Evolutionary conservation across 2,329 filamentous ascomycete species (phyloP), one percentile per base, ranked within the genome.

Genomic region (Ophiocordyceps camponoti-saundersi): DNA sequence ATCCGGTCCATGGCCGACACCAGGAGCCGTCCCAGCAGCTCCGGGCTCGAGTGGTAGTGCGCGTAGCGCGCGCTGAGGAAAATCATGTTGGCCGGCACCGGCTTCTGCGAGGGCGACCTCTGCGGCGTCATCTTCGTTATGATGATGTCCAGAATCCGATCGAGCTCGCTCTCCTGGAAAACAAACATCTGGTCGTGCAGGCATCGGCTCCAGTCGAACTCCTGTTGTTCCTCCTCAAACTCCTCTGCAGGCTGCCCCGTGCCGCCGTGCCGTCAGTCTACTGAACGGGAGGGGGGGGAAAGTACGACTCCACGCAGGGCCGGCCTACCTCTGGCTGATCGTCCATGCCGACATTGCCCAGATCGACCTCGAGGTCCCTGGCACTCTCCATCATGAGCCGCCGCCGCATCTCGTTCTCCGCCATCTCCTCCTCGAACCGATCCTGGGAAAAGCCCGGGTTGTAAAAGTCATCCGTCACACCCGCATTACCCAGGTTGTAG

Each of bases 321-420:
- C 22, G 23, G 53, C 74, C 56, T 66, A 88, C 86, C 71, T 96
- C 92, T 46, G 89, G 86, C 58, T 93, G 84, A 61, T 98, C 92
- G 59, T 98, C 92, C 56, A 98, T 81, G 29, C 92, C 92, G 48
- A 98, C 77, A 56, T 95, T 98, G 13, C 90, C 92, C 47, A 98
- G 65, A 57, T 98, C 92, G 41, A 98, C 92, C 63, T 98, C 92
- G 34, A 98, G 71, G 61, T 98, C 95, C 53, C 93, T 82, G 6
- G 92, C 90, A 59, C 92, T 98, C 61, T 98, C 92, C 90, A 96
- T 95, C 88, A 98, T 95, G 81, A 98, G 89, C 30, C 92, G 79
- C 52, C 90, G 77, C 59, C 90, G 86, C 76, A 95, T 79, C 63
- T 96, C 92, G 55, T 86, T 95, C 62, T 98, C 92, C 3, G 89